phyloP scores from a whole-genome alignment of 1,284 basidiomycete species.

The Marasmius tenuissimus region DNA sequence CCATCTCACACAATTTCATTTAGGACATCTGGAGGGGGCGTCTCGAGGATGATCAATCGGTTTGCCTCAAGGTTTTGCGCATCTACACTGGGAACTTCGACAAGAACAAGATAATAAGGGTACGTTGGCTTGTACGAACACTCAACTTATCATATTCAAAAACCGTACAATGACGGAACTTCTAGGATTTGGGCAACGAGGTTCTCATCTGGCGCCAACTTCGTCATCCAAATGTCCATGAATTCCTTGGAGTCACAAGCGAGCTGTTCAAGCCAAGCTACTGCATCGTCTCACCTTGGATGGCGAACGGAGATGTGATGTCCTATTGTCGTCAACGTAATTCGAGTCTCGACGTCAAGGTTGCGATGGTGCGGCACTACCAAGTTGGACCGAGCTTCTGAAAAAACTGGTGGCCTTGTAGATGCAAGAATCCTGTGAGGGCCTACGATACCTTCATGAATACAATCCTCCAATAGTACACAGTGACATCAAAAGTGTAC shows the following conservation, averaged over 20 bases:
- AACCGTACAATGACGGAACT: too few species aligned
- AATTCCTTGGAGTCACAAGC: too few species aligned
- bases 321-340: conserved; percentile 2
- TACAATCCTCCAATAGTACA: conserved; percentile 15
- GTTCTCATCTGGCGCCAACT: conserved; percentile 16
- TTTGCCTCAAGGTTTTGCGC: conserved; percentile 15
- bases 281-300: conserved; percentile 18
- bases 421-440: conserved; percentile 10
- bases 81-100: neutral
- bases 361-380: neutral
- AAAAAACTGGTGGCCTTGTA: neutral
- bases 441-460: conserved; percentile 17
- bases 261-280: too few species aligned
- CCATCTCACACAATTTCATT: neutral
- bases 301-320: conserved; percentile 13
- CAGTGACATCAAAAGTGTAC: conserved; percentile 18
- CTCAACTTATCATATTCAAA: neutral
- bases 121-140: neutral
- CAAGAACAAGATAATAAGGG: neutral
- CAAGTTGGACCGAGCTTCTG: neutral
- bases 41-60: neutral
- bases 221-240: conserved; percentile 10
- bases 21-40: conserved; percentile 14
- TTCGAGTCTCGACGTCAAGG: neutral
- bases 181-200: conserved; percentile 9